Conservation (phyloP, 2,329 filamentous ascomycete species). For the Rhynchosporium agropyri region DNA sequence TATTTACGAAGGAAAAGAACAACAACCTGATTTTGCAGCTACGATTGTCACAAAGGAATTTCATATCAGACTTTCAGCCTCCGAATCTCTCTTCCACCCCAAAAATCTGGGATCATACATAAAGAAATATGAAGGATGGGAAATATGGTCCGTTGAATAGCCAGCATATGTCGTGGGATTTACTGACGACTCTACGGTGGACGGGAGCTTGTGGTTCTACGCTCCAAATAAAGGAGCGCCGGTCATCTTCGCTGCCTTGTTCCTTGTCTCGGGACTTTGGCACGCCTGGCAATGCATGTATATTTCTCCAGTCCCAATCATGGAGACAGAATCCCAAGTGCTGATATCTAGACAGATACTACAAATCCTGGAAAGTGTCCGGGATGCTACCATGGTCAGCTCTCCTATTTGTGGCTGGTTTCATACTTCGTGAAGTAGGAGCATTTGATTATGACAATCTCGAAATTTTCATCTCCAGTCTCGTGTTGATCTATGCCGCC, state of each 20-base stretch:
- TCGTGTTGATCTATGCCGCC: conserved; percentile 39
- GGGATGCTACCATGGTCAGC: conserved; percentile 57
- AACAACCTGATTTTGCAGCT: neutral
- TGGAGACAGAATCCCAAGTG: neutral
- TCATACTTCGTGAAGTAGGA: conserved; percentile 55
- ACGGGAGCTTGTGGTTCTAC: conserved; percentile 50
- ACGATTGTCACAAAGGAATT: neutral
- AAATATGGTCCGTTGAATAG: conserved; percentile 30
- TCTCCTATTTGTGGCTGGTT: conserved; percentile 58
- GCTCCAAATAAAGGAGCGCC: conserved; percentile 58
- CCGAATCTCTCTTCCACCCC: neutral
- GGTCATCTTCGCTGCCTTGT: conserved; percentile 54
- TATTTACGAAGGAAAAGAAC: conserved; percentile 1
- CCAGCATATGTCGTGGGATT: neutral
- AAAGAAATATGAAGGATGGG: conserved; percentile 32
- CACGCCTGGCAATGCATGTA: conserved; percentile 61
- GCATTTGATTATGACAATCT: conserved; percentile 53
- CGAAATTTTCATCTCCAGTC: conserved; percentile 50
- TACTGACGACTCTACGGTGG: conserved; percentile 27
- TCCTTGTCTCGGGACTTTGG: conserved; percentile 48
- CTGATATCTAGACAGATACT: conserved; percentile 46
- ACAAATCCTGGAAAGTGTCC: conserved; percentile 59
- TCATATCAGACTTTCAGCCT: neutral
- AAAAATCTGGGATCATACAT: no score
- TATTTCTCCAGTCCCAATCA: conserved; percentile 37